A percentile compares a stretch with the other conserved stretches of the same genome.
Conservation (phyloP, 2,329 filamentous ascomycete genomes). For the Fusarium sp. region DNA sequence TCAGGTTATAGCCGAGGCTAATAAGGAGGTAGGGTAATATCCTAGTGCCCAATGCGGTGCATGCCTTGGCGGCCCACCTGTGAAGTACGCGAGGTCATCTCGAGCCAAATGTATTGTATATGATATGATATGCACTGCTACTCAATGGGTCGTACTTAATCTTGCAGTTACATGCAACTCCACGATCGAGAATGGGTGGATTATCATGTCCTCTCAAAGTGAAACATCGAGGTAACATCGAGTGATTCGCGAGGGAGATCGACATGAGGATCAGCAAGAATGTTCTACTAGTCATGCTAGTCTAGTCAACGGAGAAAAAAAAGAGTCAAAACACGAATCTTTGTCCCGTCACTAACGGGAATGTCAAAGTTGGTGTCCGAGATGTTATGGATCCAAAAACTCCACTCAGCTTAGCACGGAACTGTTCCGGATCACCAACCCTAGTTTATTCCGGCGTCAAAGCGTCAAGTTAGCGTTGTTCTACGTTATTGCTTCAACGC, state of each 20-base stretch:
- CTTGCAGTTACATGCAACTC: background rate
- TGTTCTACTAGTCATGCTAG: background rate
- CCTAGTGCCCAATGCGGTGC: background rate
- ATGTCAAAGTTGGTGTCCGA: background rate
- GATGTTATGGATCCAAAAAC: background rate
- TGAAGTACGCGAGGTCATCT: background rate
- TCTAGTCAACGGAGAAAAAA: background rate
- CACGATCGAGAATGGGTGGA: background rate
- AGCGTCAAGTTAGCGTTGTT: background rate
- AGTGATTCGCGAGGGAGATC: constrained; percentile 9
- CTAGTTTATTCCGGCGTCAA: background rate
- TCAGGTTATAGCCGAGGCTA: constrained; percentile 10
- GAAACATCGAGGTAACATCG: background rate
- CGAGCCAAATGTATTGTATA: background rate
- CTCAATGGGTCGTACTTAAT: background rate
- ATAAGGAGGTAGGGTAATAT: constrained; percentile 3
- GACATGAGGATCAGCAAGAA: background rate
- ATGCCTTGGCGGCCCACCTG: constrained; percentile 9
- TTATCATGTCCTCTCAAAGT: background rate
- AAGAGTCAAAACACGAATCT: background rate
- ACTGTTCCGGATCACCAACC: constrained; percentile 21
- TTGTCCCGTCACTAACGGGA: constrained; percentile 6
- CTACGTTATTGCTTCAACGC: background rate
- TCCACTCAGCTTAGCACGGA: constrained; percentile 8
- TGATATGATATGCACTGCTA: background rate